Percentiles rank a stretch among this genome's conserved stretches.
Evolutionary conservation across 305 asterid genomes (phyloP).

Genomic region (Ajuga reptans): DNA sequence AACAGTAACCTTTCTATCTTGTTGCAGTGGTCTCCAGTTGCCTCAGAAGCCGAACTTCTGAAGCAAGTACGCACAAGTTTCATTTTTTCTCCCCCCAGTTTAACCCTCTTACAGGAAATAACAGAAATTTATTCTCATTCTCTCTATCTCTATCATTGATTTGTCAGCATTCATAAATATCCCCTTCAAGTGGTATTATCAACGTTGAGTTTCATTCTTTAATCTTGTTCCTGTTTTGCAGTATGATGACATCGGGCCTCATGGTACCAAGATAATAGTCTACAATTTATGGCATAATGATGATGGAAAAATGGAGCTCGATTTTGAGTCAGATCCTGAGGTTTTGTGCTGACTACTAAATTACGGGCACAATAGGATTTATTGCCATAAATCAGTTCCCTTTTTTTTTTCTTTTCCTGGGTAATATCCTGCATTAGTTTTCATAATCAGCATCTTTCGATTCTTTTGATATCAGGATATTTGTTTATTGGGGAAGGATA

Average conservation of each 20-base stretch:
- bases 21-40: conserved; percentile 78
- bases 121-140: background rate
- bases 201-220: background rate
- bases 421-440: conserved; percentile 17
- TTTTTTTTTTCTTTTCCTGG: background rate
- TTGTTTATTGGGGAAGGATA: conserved; percentile 37
- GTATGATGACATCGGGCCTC: conserved; percentile 70
- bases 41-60: conserved; percentile 65
- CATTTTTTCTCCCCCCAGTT: background rate
- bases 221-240: conserved; percentile 27
- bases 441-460: conserved; percentile 20
- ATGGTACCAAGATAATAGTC: conserved; percentile 70
- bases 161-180: background rate
- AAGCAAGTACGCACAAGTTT: conserved; percentile 55
- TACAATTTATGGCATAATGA: conserved; percentile 76
- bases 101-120: background rate
- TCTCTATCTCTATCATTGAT: background rate
- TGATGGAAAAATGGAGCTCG: conserved; percentile 73
- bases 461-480: conserved; percentile 61
- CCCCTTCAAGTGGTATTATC: background rate
- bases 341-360: conserved; percentile 32
- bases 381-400: background rate
- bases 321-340: conserved; percentile 77
- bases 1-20: conserved; percentile 55
- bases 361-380: conserved; percentile 5